Evolutionary conservation across 805 yeast genomes (phyloP).

Genomic region (Metschnikowia dekortorum): DNA sequence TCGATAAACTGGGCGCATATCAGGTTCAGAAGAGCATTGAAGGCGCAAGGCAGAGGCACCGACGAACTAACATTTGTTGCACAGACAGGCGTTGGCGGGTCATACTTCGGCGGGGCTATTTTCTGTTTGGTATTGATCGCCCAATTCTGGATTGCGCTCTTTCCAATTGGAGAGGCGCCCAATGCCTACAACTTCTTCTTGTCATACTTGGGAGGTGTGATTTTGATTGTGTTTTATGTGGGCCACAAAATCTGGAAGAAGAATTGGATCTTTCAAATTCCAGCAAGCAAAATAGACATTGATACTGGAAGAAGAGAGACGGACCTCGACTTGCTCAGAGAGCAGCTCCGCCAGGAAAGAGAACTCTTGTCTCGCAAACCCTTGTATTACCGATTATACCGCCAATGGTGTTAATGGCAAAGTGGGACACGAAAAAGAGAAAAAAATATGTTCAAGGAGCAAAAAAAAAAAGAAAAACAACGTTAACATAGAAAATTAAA

Average conservation of each 20-base stretch:
- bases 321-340: constrained; percentile 52
- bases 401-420: constrained; percentile 30
- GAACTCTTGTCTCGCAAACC: constrained; percentile 30
- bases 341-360: constrained; percentile 24
- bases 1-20: constrained; percentile 64
- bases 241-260: constrained; percentile 46
- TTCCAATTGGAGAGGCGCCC: constrained; percentile 33
- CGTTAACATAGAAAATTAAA: background rate
- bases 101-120: constrained; percentile 29
- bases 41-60: constrained; percentile 44
- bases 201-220: constrained; percentile 44
- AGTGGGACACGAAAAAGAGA: background rate
- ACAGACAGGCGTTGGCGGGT: constrained; percentile 36
- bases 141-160: constrained; percentile 41
- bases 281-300: constrained; percentile 49
- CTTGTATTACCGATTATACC: constrained; percentile 29
- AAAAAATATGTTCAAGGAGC: background rate
- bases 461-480: background rate
- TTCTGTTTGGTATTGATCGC: constrained; percentile 37
- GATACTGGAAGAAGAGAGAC: constrained; percentile 61
- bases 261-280: constrained; percentile 42
- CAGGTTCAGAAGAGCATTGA: constrained; percentile 57
- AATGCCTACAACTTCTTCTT: constrained; percentile 39
- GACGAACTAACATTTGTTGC: constrained; percentile 34
- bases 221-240: constrained; percentile 38